phyloP scores from a whole-genome alignment of 2,329 filamentous ascomycete species.

The Cercospora zeina region DNA sequence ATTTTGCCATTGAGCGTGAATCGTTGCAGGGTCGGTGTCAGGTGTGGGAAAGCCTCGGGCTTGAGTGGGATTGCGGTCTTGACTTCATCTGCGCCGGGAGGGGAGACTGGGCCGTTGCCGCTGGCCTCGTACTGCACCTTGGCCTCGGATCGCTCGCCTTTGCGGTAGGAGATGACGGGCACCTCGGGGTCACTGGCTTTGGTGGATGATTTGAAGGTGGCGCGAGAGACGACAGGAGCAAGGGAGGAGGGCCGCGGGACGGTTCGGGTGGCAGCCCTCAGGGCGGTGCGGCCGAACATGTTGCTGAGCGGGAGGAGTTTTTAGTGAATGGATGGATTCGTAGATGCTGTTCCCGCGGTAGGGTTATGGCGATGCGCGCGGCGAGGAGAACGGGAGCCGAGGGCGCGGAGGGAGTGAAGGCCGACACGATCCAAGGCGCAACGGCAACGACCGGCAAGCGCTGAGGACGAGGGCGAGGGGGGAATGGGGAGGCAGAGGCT shows the following conservation, averaged over 20 bases:
- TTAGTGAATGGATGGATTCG: slow-evolving; percentile 1
- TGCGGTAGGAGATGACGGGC: slow-evolving; percentile 38
- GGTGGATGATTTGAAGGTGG: slow-evolving; percentile 31
- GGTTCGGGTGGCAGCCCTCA: slow-evolving; percentile 25
- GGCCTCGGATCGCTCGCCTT: slow-evolving; percentile 38
- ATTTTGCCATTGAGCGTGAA: slow-evolving; percentile 65
- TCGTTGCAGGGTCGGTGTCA: slow-evolving; percentile 67
- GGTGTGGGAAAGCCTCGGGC: slow-evolving; percentile 47
- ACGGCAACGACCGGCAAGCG: background rate
- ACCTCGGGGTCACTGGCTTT: slow-evolving; percentile 36
- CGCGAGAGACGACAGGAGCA: slow-evolving; percentile 26
- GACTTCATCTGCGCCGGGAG: slow-evolving; percentile 39
- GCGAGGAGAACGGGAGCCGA: background rate
- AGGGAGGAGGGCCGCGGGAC: slow-evolving; percentile 24
- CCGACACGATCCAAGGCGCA: background rate
- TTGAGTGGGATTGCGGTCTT: slow-evolving; percentile 38
- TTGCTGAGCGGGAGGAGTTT: slow-evolving; percentile 8
- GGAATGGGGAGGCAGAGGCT: background rate
- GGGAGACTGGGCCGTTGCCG: slow-evolving; percentile 35
- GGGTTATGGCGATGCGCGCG: background rate
- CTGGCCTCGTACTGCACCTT: slow-evolving; percentile 32
- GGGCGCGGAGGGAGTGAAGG: background rate
- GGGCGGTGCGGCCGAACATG: slow-evolving; percentile 29
- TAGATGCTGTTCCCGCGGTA: background rate
- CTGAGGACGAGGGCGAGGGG: background rate